Base-by-base conservation (phyloP, 1,284 basidiomycete genomes). In the Pseudozyma sp. region DNA sequence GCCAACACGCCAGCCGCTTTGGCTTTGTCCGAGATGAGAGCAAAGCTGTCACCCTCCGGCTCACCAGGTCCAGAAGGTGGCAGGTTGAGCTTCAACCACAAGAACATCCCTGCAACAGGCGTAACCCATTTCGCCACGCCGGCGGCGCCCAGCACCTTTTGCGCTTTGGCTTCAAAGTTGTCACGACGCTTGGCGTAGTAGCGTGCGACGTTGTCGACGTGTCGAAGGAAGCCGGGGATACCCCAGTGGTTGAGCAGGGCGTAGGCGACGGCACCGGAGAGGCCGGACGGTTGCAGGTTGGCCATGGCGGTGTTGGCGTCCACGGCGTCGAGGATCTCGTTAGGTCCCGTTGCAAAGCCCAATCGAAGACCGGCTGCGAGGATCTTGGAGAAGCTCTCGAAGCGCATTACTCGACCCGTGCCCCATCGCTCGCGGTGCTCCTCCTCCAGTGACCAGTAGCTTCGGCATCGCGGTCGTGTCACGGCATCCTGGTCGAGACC, bases 261-360 rank as follows among this genome's bases (percentile, higher is more conserved):
- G 57, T 88, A 87, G 1, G 89, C 88, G 39, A 97, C 89, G 16
- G 89, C 89, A 85, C 96, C 94, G 16, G 92, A 90, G 48, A 95
- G 88, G 40, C 72, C 80, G 19, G 77, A 80, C 0, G 90, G 87
- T 85, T 97, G 94, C 30, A 97, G 87, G 85, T 93, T 96, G 31
- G 91, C 88, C 14, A 87, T 89, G 24, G 88, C 86, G 0, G 91
- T 85, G 81, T 90, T 88, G 59, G 88, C 85, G 81, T 94, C 90
- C 51, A 97, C 92, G 1, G 90, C 90, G 55, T 90, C 87, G 16
- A 96, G 80, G 46, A 98, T 86, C 13, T 87, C 86, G 56, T 87
- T 88, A 10, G 95, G 94, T 0, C 93, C 95, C 5, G 92, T 90
- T 0, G 89, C 90, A 83, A 92, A 95, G 11, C 94, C 94, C 70